Evolutionary conservation across 1,139 yeast species (phyloP), one percentile per base, ranked within the genome.

Genomic region (Hanseniaspora uvarum): DNA sequence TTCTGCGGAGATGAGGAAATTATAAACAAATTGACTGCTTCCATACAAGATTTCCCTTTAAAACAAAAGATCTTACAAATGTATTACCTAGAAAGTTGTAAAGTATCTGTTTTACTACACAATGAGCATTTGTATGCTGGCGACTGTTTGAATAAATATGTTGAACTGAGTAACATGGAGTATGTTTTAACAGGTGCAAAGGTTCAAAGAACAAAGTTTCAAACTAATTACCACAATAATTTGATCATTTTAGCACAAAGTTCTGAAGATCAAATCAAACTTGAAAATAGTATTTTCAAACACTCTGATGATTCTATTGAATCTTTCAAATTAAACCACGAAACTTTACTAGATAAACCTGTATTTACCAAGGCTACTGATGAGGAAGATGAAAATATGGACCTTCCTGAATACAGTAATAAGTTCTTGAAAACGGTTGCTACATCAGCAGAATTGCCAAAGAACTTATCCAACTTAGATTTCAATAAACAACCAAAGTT

Each of bases 121-220:
- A 76, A 79, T 39, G 89, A 78, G 64, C 80, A 76, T 65, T 72
- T 74, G 53, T 48, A 48, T 33, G 75, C 79, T 0, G 66, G 75
- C 46, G 79, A 77, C 10, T 73, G 74, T 31, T 74, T 78, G 61
- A 69, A 67, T 12, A 75, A 72, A 67, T 94, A 77, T 30, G 76
- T 74, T 55, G 72, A 72, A 28, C 62, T 80, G 11, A 80, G 94
- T 0, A 77, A 79, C 1, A 73, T 94, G 49, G 71, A 75, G 43
- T 76, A 83, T 58, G 76, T 83, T 0, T 69, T 89, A 49, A 83
- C 96, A 1, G 98, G 98, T 59, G 86, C 92, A 50, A 80, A 81
- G 60, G 96, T 95, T 5, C 85, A 83, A 64, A 75, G 94, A 65
- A 89, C 98, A 3, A 86, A 86, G 65, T 86, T 72, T 64, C 99